These are phyloP conservation scores for Saxophila tyrrhenica DNA, from an alignment of 495 filamentous ascomycete genomes.

Conservation along the genomic window DNA sequence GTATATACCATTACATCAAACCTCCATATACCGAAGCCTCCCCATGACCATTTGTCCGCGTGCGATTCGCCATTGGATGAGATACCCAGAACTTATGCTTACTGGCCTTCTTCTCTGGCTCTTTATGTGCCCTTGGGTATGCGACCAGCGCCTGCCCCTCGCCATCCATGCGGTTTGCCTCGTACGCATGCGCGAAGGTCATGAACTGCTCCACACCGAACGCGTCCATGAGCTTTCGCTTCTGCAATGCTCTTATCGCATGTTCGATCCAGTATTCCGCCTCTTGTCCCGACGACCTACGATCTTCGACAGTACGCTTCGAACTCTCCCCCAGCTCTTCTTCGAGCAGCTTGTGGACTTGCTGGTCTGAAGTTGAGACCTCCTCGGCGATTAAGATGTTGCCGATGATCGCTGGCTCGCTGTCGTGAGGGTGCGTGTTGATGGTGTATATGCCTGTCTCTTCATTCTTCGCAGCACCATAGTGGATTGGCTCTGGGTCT, in stretches of 20 bases:
- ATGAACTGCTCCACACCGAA: constrained; percentile 7
- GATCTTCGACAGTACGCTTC: background rate
- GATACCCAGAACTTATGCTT: constrained; percentile 9
- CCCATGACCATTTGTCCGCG: background rate
- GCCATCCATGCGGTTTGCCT: constrained; percentile 2
- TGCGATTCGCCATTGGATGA: background rate
- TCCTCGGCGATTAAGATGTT: constrained; percentile 4
- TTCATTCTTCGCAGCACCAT: background rate
- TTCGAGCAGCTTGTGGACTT: background rate
- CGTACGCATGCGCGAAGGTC: constrained; percentile 7
- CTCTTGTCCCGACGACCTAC: background rate
- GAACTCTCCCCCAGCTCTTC: background rate
- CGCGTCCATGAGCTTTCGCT: background rate
- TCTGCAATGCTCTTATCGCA: constrained; percentile 1
- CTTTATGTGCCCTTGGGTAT: constrained; percentile 1
- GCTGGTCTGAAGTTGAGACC: background rate
- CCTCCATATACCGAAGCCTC: background rate
- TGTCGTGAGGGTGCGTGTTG: background rate
- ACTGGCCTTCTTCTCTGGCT: constrained; percentile 2
- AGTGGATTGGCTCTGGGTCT: constrained; percentile 3
- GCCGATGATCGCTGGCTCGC: constrained; percentile 5
- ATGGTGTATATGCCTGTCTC: background rate
- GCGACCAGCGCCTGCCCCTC: constrained; percentile 2
- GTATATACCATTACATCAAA: background rate
- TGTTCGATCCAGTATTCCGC: constrained; percentile 5